Base-by-base conservation (phyloP, 2,329 filamentous ascomycete genomes). In the Trichoderma breve region DNA sequence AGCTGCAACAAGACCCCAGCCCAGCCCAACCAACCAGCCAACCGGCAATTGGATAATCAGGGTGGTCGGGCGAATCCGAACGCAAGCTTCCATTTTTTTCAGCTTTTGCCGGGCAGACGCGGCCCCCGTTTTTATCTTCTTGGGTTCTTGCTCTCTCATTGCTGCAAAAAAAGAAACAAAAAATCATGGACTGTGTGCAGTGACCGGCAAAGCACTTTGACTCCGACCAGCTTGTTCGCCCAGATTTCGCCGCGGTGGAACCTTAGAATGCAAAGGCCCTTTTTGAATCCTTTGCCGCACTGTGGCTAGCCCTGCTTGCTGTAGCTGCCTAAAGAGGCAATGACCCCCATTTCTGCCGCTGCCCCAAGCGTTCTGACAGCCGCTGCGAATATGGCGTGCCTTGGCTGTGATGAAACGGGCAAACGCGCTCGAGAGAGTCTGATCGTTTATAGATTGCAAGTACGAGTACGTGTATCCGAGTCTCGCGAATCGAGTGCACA, bases 251-350 rank as follows among this genome's bases (percentile, higher is more conserved):
- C 55, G 55, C 55, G 57, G 57, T 60, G 57, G 57, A 60, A 32
- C 57, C 18, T 9, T 4, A 60, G 9, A 26, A 34, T 30, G 47
- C 47, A 53, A 53, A 53, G 57, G 57, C 57, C 55, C 30, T 60
- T 30, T n/a, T n/a, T 21, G 47, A 60, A 72, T 70, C 71, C 71
- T 72, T 28, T 66, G 68, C 71, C 71, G 68, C 71, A 72, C 71
- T 70, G 71, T 72, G 36, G 32, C 65, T 26, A 62, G 70, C 63
- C 70, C 63, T 70, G 39, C 21, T 34, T 57, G 70, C 63, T 57
- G 36, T 70, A 72, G 67, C 71, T 72, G 60, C 71, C 71, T 72
- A 70, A 72, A 72, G 34, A 14, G 34, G 71, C 12, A 70, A 72
- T 69, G 61, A 43, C 61, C 60, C 53, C 71, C 47, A 58, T 51